Evolutionary conservation across 208 protist genomes (phyloP).

Genomic region (Leishmania gerbilli): DNA sequence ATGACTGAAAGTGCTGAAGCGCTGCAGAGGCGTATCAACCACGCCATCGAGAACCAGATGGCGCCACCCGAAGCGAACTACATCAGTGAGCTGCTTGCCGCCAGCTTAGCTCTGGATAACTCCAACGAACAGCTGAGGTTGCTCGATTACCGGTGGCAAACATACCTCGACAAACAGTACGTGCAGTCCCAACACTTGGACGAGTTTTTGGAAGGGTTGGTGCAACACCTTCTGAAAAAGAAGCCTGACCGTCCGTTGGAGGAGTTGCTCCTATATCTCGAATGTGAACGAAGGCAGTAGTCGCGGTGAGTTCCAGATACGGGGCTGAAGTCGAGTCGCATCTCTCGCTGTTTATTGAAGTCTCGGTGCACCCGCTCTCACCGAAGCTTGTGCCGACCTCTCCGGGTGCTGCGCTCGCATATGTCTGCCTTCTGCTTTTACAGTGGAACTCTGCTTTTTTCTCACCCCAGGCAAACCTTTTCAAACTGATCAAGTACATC

Average conservation of each 20-base stretch:
- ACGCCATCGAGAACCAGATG: slow-evolving; percentile 33
- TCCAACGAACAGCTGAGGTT: slow-evolving; percentile 39
- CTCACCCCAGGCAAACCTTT: background rate
- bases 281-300: slow-evolving; percentile 29
- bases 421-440: background rate
- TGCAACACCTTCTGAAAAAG: slow-evolving; percentile 42
- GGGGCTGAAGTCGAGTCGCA: background rate
- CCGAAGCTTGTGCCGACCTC: background rate
- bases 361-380: background rate
- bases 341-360: background rate
- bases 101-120: slow-evolving; percentile 23
- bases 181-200: slow-evolving; percentile 45
- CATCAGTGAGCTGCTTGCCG: slow-evolving; percentile 28
- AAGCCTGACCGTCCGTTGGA: slow-evolving; percentile 57
- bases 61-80: slow-evolving; percentile 27
- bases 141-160: slow-evolving; percentile 70
- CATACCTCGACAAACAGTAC: slow-evolving; percentile 55
- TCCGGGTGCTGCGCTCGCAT: background rate
- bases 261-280: slow-evolving; percentile 46
- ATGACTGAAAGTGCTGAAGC: slow-evolving; percentile 19
- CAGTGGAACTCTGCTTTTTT: background rate
- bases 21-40: slow-evolving; percentile 28
- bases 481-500: background rate
- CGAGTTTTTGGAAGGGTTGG: slow-evolving; percentile 52
- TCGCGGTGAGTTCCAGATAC: background rate